Evolutionary conservation across 192 early-diverging fungal genomes (phyloP).

Genomic region (Backusella liffmaniae): DNA sequence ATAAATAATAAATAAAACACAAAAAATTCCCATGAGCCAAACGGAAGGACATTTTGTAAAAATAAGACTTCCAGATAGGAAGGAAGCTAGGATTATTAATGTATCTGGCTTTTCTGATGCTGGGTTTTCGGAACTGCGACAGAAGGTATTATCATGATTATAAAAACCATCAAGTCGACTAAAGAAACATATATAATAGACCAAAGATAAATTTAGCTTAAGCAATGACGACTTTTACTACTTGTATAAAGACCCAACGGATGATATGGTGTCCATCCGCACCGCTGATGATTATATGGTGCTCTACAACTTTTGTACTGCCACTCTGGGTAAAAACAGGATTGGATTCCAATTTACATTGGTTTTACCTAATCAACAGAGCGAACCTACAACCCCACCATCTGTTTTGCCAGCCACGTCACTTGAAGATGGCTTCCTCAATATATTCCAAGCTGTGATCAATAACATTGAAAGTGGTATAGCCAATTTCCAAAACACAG

Average conservation of each 20-base stretch:
- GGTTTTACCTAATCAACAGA: not conserved
- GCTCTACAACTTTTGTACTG: not conserved
- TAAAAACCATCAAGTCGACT: not conserved
- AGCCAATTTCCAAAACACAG: not conserved
- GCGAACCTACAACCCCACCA: not conserved
- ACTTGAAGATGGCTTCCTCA: not conserved
- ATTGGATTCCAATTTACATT: not conserved
- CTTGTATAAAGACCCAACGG: not conserved
- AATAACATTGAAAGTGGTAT: constrained; percentile 2
- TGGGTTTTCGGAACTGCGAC: not conserved
- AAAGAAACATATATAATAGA: not conserved
- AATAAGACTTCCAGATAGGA: not conserved
- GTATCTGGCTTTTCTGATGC: not conserved
- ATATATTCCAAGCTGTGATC: not conserved
- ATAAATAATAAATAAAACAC: not conserved
- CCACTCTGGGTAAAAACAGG: not conserved
- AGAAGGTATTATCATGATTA: not conserved
- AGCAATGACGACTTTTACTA: not conserved
- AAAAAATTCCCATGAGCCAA: not conserved
- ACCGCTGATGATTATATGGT: not conserved
- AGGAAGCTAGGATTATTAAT: not conserved
- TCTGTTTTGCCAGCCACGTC: not conserved
- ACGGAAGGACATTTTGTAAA: not conserved
- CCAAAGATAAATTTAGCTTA: not conserved
- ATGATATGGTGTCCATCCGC: not conserved